A percentile compares a stretch with the other conserved stretches of the same genome.
Evolutionary conservation across 2,329 filamentous ascomycete species (phyloP).

Genomic region (Aspergillus fructus): DNA sequence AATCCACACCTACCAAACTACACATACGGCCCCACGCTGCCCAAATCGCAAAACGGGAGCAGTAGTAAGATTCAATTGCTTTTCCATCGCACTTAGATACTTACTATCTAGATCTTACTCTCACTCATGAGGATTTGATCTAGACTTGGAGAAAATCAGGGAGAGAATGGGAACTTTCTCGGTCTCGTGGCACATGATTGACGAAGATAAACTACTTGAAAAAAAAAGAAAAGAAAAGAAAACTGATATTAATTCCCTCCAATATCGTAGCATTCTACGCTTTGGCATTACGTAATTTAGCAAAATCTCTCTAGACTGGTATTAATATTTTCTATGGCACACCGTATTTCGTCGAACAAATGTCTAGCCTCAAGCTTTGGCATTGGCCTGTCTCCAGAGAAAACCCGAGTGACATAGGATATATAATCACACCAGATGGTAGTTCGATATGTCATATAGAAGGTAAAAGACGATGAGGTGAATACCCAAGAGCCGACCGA

Average conservation of each 20-base stretch:
- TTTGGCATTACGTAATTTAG: neutral
- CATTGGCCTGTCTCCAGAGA: neutral
- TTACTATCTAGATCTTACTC: neutral
- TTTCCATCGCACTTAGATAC: neutral
- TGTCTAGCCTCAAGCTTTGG: neutral
- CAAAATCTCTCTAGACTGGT: neutral
- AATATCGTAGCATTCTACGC: neutral
- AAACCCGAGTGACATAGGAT: neutral
- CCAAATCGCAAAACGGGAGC: neutral
- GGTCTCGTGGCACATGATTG: neutral
- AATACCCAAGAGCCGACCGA: too few relatives aligned
- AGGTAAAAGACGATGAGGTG: too few relatives aligned
- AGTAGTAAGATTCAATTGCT: neutral
- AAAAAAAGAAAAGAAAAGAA: neutral
- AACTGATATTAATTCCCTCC: neutral
- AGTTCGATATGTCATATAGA: too few relatives aligned
- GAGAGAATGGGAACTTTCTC: neutral
- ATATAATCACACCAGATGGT: neutral
- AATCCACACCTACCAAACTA: neutral
- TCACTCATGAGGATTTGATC: neutral
- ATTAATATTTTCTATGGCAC: neutral
- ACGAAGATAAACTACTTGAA: neutral
- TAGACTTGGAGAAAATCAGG: neutral
- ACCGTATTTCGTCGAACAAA: neutral
- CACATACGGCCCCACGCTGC: neutral